Conservation (phyloP, 2,329 filamentous ascomycete species). For the Calonectria henricotiae region DNA sequence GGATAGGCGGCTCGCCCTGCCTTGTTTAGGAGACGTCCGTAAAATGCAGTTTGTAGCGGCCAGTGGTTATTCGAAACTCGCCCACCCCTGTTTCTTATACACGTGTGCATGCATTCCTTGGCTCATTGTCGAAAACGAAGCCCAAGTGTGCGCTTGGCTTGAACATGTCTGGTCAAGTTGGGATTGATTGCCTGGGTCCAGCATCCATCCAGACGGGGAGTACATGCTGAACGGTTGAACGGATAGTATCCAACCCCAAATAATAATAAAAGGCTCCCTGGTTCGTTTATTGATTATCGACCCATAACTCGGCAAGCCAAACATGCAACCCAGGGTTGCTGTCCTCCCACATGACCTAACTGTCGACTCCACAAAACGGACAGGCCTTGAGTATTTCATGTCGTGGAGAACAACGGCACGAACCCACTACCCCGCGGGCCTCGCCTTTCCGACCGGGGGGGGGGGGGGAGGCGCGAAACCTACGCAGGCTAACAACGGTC, state of each 20-base stretch:
- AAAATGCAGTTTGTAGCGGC: background rate
- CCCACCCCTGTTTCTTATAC: background rate
- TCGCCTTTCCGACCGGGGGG: background rate
- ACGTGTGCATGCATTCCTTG: background rate
- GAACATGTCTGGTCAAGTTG: too few species aligned
- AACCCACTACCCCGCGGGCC: conserved; percentile 1
- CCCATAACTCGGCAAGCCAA: conserved; percentile 12
- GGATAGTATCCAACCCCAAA: background rate
- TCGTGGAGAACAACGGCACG: background rate
- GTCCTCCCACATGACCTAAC: conserved; percentile 3
- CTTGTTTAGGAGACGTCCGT: background rate
- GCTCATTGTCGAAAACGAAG: too few species aligned
- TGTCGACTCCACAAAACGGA: background rate
- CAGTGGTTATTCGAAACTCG: background rate
- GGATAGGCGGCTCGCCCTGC: conserved; percentile 8
- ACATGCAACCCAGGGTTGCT: too few species aligned
- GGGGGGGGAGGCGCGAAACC: background rate
- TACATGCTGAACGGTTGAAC: too few species aligned
- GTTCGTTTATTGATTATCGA: background rate
- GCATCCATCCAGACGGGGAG: too few species aligned
- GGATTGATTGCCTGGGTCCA: too few species aligned
- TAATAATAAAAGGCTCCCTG: background rate
- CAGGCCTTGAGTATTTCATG: background rate
- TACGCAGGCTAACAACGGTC: too few species aligned
- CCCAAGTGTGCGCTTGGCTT: too few species aligned